Base-by-base conservation (phyloP, 805 yeast genomes). In the Pichia californica region DNA sequence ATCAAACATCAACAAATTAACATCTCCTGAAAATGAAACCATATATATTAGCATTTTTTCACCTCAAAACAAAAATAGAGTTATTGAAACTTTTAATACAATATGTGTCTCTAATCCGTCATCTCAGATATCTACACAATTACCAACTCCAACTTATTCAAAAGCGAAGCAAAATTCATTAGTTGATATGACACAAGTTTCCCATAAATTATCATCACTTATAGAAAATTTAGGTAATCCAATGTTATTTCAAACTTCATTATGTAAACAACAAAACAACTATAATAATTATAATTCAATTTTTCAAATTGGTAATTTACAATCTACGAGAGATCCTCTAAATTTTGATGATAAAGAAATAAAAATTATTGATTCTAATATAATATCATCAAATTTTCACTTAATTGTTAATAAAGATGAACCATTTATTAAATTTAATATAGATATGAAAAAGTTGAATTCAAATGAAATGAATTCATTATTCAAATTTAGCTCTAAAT, bases 321-420 rank as follows among this genome's bases (percentile, higher is more conserved):
- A 49, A 35, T 45, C 45, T 27, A 44, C 44, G 1, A 46, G 52
- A 39, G 53, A 58, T 36, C 61, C 61, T 19, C 38, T 58, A 14
- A 47, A 44, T 14, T 27, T 36, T 15, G 34, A 44, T 2, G 31
- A 46, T 14, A 20, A 34, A 9, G 42, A 23, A 9, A 23, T 20
- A 3, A 34, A 34, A 4, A 21, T 27, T 20, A 19, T 6, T 7
- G 21, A 19, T 31, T 38, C 16, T 30, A 35, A 2, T 6, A 20
- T 3, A 16, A 27, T 13, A 6, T 4, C 36, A 3, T 18, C 42
- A 9, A 33, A 10, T 21, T n/a, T 48, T 13, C 48, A 48, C 39
- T 36, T 59, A 5, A 15, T 56, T 1, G 53, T 59, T 7, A 53
- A 53, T 39, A 61, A 59, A 31, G 62, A 58, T n/a, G 52, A 58